Evolutionary conservation across 208 protist genomes (phyloP).

Genomic region (Acanthamoeba lugdunensis): DNA sequence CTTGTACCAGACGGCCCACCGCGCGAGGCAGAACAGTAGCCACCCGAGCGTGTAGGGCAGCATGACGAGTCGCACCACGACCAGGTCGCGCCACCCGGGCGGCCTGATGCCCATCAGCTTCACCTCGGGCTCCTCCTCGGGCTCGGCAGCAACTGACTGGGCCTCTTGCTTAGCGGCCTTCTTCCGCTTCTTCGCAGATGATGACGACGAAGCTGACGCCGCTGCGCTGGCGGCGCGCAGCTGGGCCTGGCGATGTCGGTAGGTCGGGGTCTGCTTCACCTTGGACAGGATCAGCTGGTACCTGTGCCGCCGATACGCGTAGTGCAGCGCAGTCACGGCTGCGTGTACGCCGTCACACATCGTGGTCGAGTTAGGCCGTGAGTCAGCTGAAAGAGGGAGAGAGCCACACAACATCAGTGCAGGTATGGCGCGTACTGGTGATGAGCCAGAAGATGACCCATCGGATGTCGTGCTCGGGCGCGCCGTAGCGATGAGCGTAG

Average conservation of each 20-base stretch:
- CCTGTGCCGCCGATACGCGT: constrained; percentile 15
- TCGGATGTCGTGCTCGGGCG: constrained; percentile 67
- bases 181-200: background rate
- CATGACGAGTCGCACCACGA: constrained; percentile 45
- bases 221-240: background rate
- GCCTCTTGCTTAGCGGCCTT: constrained; percentile 8
- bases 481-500: constrained; percentile 66
- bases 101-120: constrained; percentile 48
- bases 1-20: constrained; percentile 30
- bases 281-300: constrained; percentile 26
- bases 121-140: constrained; percentile 41
- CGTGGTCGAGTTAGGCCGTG: background rate
- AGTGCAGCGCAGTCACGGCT: constrained; percentile 60
- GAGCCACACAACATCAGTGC: background rate
- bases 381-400: background rate
- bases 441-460: constrained; percentile 72
- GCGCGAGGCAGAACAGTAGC: background rate
- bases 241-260: constrained; percentile 26
- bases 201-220: background rate
- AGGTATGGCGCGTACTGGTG: background rate
- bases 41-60: constrained; percentile 11
- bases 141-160: background rate
- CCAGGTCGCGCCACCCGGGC: constrained; percentile 25
- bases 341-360: background rate
- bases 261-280: constrained; percentile 25